Percentiles rank a stretch among this genome's conserved stretches.
These are phyloP conservation scores for Cordyceps cateniannulata DNA, from an alignment of 2,329 filamentous ascomycete species.

Conservation along the genomic window DNA sequence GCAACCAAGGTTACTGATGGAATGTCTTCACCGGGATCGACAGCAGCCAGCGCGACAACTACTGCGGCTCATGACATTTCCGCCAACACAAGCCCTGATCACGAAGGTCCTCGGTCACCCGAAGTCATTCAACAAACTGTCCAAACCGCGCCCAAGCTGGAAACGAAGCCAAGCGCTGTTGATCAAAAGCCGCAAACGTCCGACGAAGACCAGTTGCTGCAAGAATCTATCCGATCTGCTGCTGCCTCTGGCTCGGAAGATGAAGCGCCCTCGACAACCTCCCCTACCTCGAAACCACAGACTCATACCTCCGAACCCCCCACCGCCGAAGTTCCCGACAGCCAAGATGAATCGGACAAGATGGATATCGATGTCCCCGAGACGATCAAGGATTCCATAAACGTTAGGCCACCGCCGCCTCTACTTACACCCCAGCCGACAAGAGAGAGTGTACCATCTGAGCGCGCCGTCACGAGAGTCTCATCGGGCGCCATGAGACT, in stretches of 20 bases:
- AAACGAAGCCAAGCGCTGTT: slow-evolving; percentile 24
- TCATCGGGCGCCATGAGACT: slow-evolving; percentile 64
- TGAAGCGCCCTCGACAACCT: slow-evolving; percentile 1
- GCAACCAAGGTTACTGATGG: slow-evolving; percentile 34
- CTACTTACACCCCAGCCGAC: slow-evolving; percentile 15
- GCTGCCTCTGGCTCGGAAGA: slow-evolving; percentile 16
- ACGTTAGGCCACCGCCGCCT: slow-evolving; percentile 11
- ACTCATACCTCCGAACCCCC: not conserved
- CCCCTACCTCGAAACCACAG: not conserved
- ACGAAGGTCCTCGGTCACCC: slow-evolving; percentile 51
- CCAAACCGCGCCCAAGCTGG: slow-evolving; percentile 20
- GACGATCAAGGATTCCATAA: not conserved
- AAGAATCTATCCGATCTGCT: slow-evolving; percentile 33
- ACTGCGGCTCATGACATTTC: slow-evolving; percentile 62
- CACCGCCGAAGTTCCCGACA: slow-evolving; percentile 27
- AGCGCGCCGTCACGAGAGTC: slow-evolving; percentile 61
- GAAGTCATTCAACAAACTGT: slow-evolving; percentile 40
- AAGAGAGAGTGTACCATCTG: slow-evolving; percentile 16
- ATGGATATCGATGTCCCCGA: slow-evolving; percentile 30
- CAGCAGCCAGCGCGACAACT: slow-evolving; percentile 66
- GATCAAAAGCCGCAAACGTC: slow-evolving; percentile 26
- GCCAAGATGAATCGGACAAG: slow-evolving; percentile 26
- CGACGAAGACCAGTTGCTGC: slow-evolving; percentile 39
- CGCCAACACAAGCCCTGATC: slow-evolving; percentile 67
- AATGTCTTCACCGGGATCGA: slow-evolving; percentile 56